phyloP scores from a whole-genome alignment of 2,329 filamentous ascomycete genomes.

The Nothophoma quercina region DNA sequence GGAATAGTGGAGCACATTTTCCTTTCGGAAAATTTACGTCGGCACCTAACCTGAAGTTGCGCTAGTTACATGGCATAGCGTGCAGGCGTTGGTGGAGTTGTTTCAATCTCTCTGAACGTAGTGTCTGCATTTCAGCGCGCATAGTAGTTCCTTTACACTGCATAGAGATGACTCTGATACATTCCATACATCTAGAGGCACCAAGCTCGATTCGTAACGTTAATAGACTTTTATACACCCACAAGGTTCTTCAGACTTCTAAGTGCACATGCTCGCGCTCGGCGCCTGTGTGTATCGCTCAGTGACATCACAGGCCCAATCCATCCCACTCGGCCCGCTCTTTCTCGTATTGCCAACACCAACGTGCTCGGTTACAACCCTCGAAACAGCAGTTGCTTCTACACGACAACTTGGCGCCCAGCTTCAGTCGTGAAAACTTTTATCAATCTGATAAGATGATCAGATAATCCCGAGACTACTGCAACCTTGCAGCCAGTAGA shows the following conservation, averaged over 20 bases:
- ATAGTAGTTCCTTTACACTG: slow-evolving; percentile 8
- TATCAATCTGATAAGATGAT: slow-evolving; percentile 41
- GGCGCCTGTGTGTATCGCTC: not conserved
- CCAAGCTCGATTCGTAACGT: not conserved
- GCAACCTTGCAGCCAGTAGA: not conserved
- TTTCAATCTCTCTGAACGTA: slow-evolving; percentile 2
- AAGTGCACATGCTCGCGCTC: not conserved
- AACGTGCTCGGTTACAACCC: slow-evolving; percentile 1
- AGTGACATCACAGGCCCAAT: slow-evolving; percentile 5
- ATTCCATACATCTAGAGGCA: not conserved
- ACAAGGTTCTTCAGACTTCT: not conserved
- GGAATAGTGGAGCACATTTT: not conserved
- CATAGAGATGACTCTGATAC: not conserved
- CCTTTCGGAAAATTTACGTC: not conserved
- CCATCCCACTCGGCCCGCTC: not conserved
- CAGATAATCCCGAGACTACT: slow-evolving; percentile 16
- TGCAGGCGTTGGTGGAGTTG: slow-evolving; percentile 6
- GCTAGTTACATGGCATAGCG: slow-evolving; percentile 6
- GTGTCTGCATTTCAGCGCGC: slow-evolving; percentile 22
- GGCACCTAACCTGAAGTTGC: not conserved
- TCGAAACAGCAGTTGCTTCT: slow-evolving; percentile 17
- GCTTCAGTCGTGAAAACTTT: slow-evolving; percentile 21
- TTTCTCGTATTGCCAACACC: slow-evolving; percentile 16
- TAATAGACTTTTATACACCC: slow-evolving; percentile 5
- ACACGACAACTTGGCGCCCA: slow-evolving; percentile 18